Percentiles rank a stretch among this genome's conserved stretches.
Conservation (phyloP, 495 filamentous ascomycete species). For the Podospora pseudopauciseta region DNA sequence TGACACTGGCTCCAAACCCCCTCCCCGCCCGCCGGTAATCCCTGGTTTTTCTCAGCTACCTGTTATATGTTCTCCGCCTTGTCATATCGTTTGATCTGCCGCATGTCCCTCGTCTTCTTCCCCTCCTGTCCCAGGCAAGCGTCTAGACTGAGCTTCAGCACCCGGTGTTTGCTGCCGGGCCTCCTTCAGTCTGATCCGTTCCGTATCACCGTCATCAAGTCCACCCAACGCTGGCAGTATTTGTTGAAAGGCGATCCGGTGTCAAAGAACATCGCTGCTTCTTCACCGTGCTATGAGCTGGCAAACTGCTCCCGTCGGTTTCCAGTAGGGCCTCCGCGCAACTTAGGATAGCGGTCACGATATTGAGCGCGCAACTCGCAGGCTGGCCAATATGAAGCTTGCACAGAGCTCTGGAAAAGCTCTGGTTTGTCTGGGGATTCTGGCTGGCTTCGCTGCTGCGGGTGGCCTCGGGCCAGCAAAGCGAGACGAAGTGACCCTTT, state of each 20-base stretch:
- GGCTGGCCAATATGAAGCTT: not conserved
- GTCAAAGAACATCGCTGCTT: not conserved
- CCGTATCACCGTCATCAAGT: not conserved
- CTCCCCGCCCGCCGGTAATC: not conserved
- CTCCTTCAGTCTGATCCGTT: not conserved
- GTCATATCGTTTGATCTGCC: constrained; percentile 8
- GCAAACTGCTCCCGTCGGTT: not conserved
- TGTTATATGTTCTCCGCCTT: not conserved
- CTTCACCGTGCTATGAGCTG: not conserved
- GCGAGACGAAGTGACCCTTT: constrained; percentile 23
- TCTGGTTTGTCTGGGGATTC: not conserved
- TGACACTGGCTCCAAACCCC: not conserved
- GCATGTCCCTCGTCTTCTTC: not conserved
- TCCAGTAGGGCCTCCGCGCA: not conserved
- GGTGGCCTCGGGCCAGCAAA: constrained; percentile 9
- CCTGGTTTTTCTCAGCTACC: not conserved
- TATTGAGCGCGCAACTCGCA: not conserved
- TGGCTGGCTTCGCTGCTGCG: not conserved
- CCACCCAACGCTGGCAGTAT: constrained; percentile 4
- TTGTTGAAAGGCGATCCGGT: not conserved
- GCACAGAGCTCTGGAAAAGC: not conserved
- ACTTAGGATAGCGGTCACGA: not conserved
- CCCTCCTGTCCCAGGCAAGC: constrained; percentile 2
- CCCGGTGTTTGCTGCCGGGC: not conserved
- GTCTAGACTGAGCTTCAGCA: constrained; percentile 3